Conservation (phyloP, 768 basidiomycete genomes). For the Podaxis sp. region DNA sequence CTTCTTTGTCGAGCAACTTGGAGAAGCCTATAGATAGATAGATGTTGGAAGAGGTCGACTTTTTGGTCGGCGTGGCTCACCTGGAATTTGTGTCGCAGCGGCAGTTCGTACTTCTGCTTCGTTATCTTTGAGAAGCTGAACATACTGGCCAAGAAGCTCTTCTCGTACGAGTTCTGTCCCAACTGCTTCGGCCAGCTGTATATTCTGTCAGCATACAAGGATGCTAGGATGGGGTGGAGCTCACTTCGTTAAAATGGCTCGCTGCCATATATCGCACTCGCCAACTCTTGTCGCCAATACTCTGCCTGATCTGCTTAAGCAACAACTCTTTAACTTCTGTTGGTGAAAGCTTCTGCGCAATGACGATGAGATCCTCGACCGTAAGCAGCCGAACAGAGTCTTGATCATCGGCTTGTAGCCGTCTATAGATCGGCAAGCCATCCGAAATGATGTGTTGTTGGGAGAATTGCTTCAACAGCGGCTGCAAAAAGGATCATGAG, state of each 20-base stretch:
- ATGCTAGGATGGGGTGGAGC: conserved; percentile 10
- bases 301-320: conserved; percentile 81
- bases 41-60: conserved; percentile 1
- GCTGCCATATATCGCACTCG: conserved; percentile 98
- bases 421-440: conserved; percentile 87
- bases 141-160: conserved; percentile 90
- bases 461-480: conserved; percentile 73
- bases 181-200: conserved; percentile 84
- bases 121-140: conserved; percentile 93
- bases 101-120: conserved; percentile 98
- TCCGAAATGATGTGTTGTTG: conserved; percentile 82
- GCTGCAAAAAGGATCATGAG: conserved; percentile 38
- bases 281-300: conserved; percentile 96
- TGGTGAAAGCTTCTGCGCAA: conserved; percentile 79
- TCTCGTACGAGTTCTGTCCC: conserved; percentile 89
- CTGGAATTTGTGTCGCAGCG: conserved; percentile 94
- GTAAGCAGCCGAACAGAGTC: conserved; percentile 96
- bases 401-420: conserved; percentile 93
- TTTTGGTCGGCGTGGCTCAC: conserved; percentile 36
- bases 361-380: conserved; percentile 91
- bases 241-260: conserved; percentile 91
- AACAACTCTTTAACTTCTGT: conserved; percentile 91
- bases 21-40: conserved; percentile 67
- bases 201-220: background rate
- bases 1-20: conserved; percentile 88